Evolutionary conservation across 257 asterid genomes (phyloP), one percentile per base, ranked within the genome.

Genomic region (Oldenlandia corymbosa): DNA sequence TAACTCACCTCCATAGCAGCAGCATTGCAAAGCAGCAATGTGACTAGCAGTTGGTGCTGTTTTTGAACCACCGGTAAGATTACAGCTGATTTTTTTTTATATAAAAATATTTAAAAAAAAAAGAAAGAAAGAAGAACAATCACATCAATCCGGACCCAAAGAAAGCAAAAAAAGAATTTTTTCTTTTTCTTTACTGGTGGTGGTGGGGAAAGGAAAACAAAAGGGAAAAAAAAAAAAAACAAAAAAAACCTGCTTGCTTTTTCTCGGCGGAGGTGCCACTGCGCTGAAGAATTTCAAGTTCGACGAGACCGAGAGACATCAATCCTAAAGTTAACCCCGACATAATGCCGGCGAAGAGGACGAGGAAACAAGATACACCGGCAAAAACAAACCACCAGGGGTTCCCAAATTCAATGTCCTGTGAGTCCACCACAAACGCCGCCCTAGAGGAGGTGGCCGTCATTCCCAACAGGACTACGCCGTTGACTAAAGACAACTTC

Each of bases 11-110:
- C 99, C 99, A 93, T 93, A 0, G 99, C 81, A 41, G 88, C 99
- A 21, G 99, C 91, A 73, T 93, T 93, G 73, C 99, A 93, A 6
- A 90, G 77, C 8, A 93, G 87, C 68, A 90, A 76, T 51, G 97
- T 93, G 10, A 93, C 99, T n/a, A 93, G 95, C 80, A 93, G 97
- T 65, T 93, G 97, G 64, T 93, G 97, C 83, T 93, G 97, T 87
- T 90, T 93, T 72, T 84, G 85, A 53, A 93, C 97, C 39, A 93
- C 96, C n/a, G 99, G 99, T 13, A 81, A 71, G 47, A 90, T 93
- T 58, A 50, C 79, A 20, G 99, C 99, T 90, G 87, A n/a, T n/a
- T n/a, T n/a, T n/a, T n/a, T n/a, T n/a, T n/a, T n/a, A n/a, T n/a
- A n/a, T n/a, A n/a, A n/a, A n/a, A n/a, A n/a, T n/a, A n/a, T n/a